Percentiles rank a stretch among this genome's conserved stretches.
phyloP scores from a whole-genome alignment of 768 basidiomycete genomes.

The Tylopilus cervinicoccineus region DNA sequence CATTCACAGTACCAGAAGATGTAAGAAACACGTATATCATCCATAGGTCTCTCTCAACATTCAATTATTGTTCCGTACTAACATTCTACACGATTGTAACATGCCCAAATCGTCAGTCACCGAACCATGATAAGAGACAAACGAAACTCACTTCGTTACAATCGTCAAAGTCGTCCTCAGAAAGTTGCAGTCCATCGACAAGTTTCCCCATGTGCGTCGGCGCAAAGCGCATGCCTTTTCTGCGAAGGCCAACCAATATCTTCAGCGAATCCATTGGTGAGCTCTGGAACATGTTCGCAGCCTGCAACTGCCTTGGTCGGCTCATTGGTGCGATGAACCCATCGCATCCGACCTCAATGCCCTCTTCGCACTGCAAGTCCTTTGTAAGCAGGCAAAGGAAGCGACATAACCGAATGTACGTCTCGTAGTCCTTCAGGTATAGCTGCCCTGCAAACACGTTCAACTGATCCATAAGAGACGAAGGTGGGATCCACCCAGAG shows the following conservation, averaged over 20 bases:
- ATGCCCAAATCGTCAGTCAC: not conserved
- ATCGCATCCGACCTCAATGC: slow-evolving; percentile 8
- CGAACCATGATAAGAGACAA: not conserved
- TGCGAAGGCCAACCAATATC: slow-evolving; percentile 23
- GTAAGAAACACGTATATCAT: too few species aligned
- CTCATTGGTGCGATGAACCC: slow-evolving; percentile 23
- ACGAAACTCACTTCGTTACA: not conserved
- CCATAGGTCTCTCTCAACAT: too few species aligned
- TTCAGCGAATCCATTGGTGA: slow-evolving; percentile 33
- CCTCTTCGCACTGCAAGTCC: slow-evolving; percentile 10
- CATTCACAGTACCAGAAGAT: too few species aligned
- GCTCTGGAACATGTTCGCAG: slow-evolving; percentile 26
- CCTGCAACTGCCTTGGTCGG: slow-evolving; percentile 6
- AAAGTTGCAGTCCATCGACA: slow-evolving; percentile 25
- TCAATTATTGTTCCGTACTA: too few species aligned
- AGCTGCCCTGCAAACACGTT: slow-evolving; percentile 1
- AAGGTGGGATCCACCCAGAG: not conserved
- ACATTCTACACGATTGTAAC: not conserved
- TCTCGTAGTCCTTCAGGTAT: slow-evolving; percentile 1
- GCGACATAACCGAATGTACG: slow-evolving; percentile 2
- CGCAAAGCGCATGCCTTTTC: slow-evolving; percentile 38
- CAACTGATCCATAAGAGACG: slow-evolving; percentile 11
- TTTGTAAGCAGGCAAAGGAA: slow-evolving; percentile 2
- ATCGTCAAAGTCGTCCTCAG: slow-evolving; percentile 3
- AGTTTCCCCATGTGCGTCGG: slow-evolving; percentile 42